Evolutionary conservation across 1,284 basidiomycete species (phyloP), one percentile per base, ranked within the genome.

Genomic region (Peniophora sp.): DNA sequence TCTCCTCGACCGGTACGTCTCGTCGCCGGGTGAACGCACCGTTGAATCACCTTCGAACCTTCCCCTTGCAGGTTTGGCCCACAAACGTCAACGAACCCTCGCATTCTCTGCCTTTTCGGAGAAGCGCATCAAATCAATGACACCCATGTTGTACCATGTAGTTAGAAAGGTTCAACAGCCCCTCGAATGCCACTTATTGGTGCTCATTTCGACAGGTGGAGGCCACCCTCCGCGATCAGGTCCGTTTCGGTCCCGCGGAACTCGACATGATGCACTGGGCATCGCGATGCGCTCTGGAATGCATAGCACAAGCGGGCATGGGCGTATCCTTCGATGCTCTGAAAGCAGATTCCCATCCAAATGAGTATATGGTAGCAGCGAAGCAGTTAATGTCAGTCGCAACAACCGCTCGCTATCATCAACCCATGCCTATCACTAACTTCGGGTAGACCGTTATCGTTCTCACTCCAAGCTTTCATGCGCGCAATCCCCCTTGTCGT

Each of bases 241-340:
- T 41, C 15, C n/a, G 8, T 5, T 17, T 17, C 15, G 39, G 39
- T 8, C 15, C 39, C 6, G 20, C 15, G 15, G 61, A 71, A 36
- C 53, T 79, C 27, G 69, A 80, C 50, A 64, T 80, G 57, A 70
- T 73, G 3, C 69, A 74, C 42, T 79, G 75, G 75, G 64, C 76
- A 58, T 73, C 69, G 17, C 67, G 76, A 6, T 71, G 71, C 2
- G 72, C 78, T 24, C 64, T 80, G 2, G 78, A 80, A 58, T 68
- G 68, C 2, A 68, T 77, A 14, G 76, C 75, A 14, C 71, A 72
- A 57, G 70, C 74, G 2, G 65, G 73, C 9, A 60, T 80, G 0
- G 77, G 75, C 0, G 73, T 79, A 57, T 76, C 75, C 2, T 80
- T 80, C 57, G 68, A 75, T 51, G 72, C 75, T 2, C 63, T 80